A percentile compares a stretch with the other conserved stretches of the same genome.
Evolutionary conservation across 164 flowering plant species (phyloP).

Genomic region (Akebia trifoliata): DNA sequence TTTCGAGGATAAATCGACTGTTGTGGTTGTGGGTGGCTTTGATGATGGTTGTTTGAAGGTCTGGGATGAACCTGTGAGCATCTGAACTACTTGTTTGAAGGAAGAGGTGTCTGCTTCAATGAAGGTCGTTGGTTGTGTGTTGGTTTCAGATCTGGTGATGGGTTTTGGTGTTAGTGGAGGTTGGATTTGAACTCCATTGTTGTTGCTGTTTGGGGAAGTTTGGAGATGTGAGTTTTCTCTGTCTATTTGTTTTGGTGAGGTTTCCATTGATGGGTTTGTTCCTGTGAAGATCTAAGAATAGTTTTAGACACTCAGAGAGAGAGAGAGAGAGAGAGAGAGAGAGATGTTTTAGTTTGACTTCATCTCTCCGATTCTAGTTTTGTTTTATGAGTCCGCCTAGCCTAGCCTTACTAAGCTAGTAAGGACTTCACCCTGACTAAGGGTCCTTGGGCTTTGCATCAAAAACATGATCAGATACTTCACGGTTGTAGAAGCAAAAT

Average conservation of each 20-base stretch:
- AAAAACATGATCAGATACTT: too few relatives aligned
- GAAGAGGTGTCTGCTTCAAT: slow-evolving; percentile 76
- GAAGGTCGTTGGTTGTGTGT: slow-evolving; percentile 76
- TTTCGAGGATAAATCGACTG: slow-evolving; percentile 23
- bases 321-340: slow-evolving; percentile 5
- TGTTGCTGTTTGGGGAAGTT: slow-evolving; percentile 21
- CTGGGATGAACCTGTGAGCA: slow-evolving; percentile 76
- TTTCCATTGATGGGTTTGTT: slow-evolving; percentile 38
- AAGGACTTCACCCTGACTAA: too few relatives aligned
- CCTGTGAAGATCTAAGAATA: too few relatives aligned
- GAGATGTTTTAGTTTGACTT: too few relatives aligned
- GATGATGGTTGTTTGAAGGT: slow-evolving; percentile 25
- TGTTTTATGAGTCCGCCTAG: too few relatives aligned
- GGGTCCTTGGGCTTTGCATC: too few relatives aligned
- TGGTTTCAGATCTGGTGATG: slow-evolving; percentile 58
- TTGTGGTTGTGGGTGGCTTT: slow-evolving; percentile 4
- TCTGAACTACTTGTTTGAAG: slow-evolving; percentile 91
- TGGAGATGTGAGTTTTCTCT: slow-evolving; percentile 39
- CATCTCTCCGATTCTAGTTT: too few relatives aligned
- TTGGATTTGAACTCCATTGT: slow-evolving; percentile 21
- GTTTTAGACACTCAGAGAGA: slow-evolving; percentile 2
- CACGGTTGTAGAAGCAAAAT: too few relatives aligned
- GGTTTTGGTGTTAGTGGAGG: slow-evolving; percentile 43
- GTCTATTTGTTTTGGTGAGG: slow-evolving; percentile 23
- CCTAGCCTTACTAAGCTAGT: too few relatives aligned